Conservation (phyloP, 225 moss, liverwort and hornwort genomes). For the Physcomitrellopsis africana region DNA sequence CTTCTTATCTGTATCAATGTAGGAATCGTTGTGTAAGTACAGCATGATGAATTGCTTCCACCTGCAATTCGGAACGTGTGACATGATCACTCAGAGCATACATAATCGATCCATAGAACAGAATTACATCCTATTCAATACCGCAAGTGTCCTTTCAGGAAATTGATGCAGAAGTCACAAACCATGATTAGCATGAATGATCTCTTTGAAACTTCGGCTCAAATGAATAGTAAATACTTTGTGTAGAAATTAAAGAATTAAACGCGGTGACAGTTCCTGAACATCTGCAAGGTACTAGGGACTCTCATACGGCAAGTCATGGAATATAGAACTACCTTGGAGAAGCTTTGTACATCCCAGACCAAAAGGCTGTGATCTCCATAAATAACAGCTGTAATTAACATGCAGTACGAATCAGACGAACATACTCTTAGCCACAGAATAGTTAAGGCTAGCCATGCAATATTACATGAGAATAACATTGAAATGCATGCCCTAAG, state of each 20-base stretch:
- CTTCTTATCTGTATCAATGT: conserved; percentile 56
- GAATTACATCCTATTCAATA: conserved; percentile 14
- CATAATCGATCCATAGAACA: neutral
- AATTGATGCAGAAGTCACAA: neutral
- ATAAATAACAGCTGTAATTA: conserved; percentile 74
- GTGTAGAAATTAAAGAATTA: neutral
- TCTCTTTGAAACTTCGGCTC: neutral
- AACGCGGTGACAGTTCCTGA: neutral
- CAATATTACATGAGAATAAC: neutral
- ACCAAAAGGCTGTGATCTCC: conserved; percentile 77
- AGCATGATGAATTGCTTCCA: conserved; percentile 2
- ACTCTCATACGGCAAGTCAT: neutral
- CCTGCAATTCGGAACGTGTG: neutral
- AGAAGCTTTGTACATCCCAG: conserved; percentile 74
- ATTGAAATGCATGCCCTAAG: neutral
- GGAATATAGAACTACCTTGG: conserved; percentile 55
- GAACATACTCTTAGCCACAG: neutral
- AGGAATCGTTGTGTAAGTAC: conserved; percentile 15
- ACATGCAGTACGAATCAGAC: conserved; percentile 15
- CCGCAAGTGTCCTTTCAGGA: neutral
- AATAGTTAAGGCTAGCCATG: neutral
- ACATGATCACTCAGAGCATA: conserved; percentile 18
- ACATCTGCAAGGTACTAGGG: neutral
- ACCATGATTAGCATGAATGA: neutral
- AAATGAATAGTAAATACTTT: neutral